phyloP scores from a whole-genome alignment of 805 yeast species.

The Spathaspora arborariae region DNA sequence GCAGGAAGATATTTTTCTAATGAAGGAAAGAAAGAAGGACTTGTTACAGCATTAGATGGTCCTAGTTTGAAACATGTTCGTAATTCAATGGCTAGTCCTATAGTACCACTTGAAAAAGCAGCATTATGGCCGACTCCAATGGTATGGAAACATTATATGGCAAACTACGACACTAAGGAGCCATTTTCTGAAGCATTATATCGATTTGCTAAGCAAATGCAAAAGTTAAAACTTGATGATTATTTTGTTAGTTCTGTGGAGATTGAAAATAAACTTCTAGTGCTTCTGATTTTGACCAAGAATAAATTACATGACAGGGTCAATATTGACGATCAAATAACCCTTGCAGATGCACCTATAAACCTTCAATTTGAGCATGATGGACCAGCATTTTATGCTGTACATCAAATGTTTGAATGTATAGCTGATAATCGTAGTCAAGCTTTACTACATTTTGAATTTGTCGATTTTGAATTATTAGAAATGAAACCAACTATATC shows the following conservation, averaged over 20 bases:
- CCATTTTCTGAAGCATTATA: constrained; percentile 44
- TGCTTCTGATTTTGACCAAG: constrained; percentile 43
- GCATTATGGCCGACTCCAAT: constrained; percentile 77
- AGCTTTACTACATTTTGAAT: constrained; percentile 51
- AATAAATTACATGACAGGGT: constrained; percentile 19
- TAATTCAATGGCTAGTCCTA: constrained; percentile 47
- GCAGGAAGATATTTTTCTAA: constrained; percentile 72
- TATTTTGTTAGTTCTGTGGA: constrained; percentile 38
- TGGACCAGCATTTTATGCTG: constrained; percentile 29
- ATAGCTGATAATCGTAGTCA: constrained; percentile 54
- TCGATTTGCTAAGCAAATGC: constrained; percentile 43
- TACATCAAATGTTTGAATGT: constrained; percentile 46
- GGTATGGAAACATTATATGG: constrained; percentile 62
- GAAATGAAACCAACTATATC: constrained; percentile 14
- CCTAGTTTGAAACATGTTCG: constrained; percentile 44
- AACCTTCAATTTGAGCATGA: constrained; percentile 16
- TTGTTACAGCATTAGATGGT: constrained; percentile 50
- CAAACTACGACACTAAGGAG: constrained; percentile 53
- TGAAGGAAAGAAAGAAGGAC: constrained; percentile 37
- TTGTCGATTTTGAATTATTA: constrained; percentile 25
- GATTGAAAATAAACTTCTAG: constrained; percentile 26
- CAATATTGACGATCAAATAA: constrained; percentile 54
- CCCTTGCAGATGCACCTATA: constrained; percentile 62
- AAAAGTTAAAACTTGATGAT: constrained; percentile 12
- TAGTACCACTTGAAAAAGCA: constrained; percentile 54